Evolutionary conservation across 306 rosid genomes (phyloP).

Genomic region (Lablab purpureus): DNA sequence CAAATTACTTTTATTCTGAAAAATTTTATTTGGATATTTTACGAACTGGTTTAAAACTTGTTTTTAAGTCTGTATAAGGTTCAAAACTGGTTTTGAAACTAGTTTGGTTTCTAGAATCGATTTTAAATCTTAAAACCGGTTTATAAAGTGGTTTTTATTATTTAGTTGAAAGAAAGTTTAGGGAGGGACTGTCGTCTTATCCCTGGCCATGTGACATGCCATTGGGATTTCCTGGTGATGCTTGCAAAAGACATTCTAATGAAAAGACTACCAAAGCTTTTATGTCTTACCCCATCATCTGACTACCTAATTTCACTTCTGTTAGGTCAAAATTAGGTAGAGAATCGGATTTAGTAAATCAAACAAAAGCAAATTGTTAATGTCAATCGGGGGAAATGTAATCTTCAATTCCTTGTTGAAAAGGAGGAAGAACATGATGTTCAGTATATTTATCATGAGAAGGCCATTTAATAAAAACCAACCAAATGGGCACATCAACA

Average conservation of each 20-base stretch:
- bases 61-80: no score
- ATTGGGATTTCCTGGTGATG: neutral
- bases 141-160: neutral
- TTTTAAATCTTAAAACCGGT: no score
- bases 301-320: neutral
- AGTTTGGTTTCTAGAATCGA: no score
- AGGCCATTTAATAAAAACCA: neutral
- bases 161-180: neutral
- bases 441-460: neutral
- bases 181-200: neutral
- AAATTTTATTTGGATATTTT: no score
- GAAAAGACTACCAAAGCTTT: neutral
- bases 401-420: constrained; percentile 3
- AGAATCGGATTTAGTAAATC: neutral
- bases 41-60: no score
- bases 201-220: neutral
- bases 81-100: no score
- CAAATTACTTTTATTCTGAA: no score
- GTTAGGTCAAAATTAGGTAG: neutral
- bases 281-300: neutral
- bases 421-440: neutral
- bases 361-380: neutral
- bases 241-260: neutral
- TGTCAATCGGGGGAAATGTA: neutral
- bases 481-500: neutral